Conservation (phyloP, 805 yeast species). For the Cyberlindnera sargentensis region DNA sequence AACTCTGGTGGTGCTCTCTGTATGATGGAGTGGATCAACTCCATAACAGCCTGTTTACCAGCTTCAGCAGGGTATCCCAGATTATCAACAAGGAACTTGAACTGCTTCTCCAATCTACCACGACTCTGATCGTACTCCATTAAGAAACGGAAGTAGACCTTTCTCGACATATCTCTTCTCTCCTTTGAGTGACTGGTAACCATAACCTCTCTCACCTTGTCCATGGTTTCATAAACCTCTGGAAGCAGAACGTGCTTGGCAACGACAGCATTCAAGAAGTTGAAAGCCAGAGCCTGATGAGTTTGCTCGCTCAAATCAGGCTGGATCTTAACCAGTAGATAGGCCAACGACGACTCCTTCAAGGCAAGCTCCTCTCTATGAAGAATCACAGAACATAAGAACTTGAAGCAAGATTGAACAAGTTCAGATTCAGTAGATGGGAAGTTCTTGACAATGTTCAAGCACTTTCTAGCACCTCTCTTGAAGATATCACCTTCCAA, state of each 20-base stretch:
- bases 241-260: conserved; percentile 70
- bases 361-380: conserved; percentile 58
- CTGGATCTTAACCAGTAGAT: conserved; percentile 60
- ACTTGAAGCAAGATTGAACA: conserved; percentile 73
- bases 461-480: conserved; percentile 50
- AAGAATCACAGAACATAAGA: conserved; percentile 64
- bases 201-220: conserved; percentile 73
- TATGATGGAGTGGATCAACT: conserved; percentile 65
- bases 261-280: conserved; percentile 73
- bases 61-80: conserved; percentile 75
- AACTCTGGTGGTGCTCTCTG: conserved; percentile 56
- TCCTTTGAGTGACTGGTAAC: conserved; percentile 80
- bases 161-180: conserved; percentile 78
- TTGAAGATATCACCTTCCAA: conserved; percentile 44
- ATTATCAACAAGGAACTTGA: conserved; percentile 73
- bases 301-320: conserved; percentile 90
- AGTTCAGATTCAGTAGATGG: conserved; percentile 74
- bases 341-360: conserved; percentile 66
- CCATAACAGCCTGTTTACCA: conserved; percentile 90
- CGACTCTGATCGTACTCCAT: conserved; percentile 94
- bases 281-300: conserved; percentile 82
- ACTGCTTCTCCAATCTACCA: conserved; percentile 75
- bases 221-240: conserved; percentile 87
- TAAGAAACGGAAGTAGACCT: conserved; percentile 74
- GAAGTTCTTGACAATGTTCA: conserved; percentile 61